These are phyloP conservation scores for Neurospora cerealis DNA, from an alignment of 495 filamentous ascomycete species.

Conservation along the genomic window DNA sequence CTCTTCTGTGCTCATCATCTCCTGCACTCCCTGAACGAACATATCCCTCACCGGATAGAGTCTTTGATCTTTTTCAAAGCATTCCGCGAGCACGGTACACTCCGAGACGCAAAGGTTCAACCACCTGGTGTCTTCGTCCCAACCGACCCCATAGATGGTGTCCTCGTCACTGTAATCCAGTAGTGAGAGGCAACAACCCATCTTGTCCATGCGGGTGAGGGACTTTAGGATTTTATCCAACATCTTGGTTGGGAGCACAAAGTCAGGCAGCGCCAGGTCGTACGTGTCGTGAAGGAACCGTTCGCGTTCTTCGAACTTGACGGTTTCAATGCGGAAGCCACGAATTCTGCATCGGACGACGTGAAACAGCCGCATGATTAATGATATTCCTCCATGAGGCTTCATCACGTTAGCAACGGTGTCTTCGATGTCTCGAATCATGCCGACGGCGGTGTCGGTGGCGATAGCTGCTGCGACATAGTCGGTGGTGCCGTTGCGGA, in stretches of 20 bases:
- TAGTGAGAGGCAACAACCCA: neutral
- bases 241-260: neutral
- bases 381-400: neutral
- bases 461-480: neutral
- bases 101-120: neutral
- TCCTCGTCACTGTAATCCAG: neutral
- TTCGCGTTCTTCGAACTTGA: neutral
- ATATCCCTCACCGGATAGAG: neutral
- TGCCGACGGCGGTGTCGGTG: neutral
- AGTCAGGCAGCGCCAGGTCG: neutral
- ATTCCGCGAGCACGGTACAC: neutral
- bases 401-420: neutral
- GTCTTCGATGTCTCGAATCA: neutral
- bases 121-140: neutral
- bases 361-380: neutral
- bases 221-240: neutral
- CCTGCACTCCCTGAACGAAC: neutral
- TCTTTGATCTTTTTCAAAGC: neutral
- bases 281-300: neutral
- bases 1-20: neutral
- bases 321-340: too few species aligned
- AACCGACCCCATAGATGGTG: neutral
- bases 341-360: too few species aligned
- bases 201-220: neutral
- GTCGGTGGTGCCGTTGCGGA: neutral